Base-by-base conservation (phyloP, 2,329 filamentous ascomycete genomes). In the Cordyceps fumosorosea region DNA sequence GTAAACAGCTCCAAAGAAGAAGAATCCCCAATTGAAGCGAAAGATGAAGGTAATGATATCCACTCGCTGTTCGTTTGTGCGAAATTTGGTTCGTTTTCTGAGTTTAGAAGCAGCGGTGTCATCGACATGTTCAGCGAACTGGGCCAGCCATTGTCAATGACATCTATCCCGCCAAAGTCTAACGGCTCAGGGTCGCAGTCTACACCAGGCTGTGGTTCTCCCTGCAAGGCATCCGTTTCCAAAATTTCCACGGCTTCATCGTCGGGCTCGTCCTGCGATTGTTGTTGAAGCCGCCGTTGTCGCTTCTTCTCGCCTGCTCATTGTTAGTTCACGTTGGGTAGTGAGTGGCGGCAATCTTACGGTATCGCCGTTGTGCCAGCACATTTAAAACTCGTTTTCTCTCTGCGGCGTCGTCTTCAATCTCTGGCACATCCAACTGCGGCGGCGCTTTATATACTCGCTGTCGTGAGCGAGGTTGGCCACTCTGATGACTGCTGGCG, bases 361-460 rank as follows among this genome's bases (percentile, higher is more conserved):
- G 73, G 61, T 84, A 84, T 72, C 81, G 74, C 52, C 82, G 75
- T 64, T 84, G 81, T 1, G 82, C 81, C 42, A 84, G 69, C 11
- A 84, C 78, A 60, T 83, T 84, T 24, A 84, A 65, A 1, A 83
- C 74, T 12, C 81, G 74, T 68, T 84, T 84, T 24, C 82, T 74
- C 69, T 84, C 81, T 3, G 76, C 72, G 1, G 81, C 78, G 70
- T 84, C 76, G 24, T 82, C 73, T 5, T 80, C 77, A 20, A 81
- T 80, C 55, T 80, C 68, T 5, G 81, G 80, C 7, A 82, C 74
- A 1, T 72, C 71, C 7, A 82, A 69, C 3, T 68, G n/a, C 5
- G 75, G 71, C 2, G 76, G 73, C 20, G 75, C 63, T 66, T 80
- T 81, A 64, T 74, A 69, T 11, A 71, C 63, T 44, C 78, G 67